phyloP scores from a whole-genome alignment of 345 rosid species.

The Sonneratia alba region DNA sequence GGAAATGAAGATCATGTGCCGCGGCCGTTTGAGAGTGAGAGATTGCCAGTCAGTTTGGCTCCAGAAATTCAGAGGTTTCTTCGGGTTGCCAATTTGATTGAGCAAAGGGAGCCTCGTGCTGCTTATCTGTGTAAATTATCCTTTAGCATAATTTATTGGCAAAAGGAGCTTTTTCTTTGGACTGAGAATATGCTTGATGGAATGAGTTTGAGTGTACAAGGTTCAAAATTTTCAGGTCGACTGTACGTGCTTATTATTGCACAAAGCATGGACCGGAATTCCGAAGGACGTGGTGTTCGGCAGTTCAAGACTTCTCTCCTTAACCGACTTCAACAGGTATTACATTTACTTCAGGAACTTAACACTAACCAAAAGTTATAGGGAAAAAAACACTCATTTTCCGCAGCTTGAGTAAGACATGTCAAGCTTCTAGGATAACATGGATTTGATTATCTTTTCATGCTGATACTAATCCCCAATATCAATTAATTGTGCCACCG shows the following conservation, averaged over 20 bases:
- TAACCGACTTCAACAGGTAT: slow-evolving; percentile 70
- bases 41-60: slow-evolving; percentile 63
- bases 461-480: not conserved
- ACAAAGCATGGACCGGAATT: slow-evolving; percentile 61
- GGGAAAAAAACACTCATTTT: not conserved
- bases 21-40: slow-evolving; percentile 84
- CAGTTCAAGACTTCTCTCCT: slow-evolving; percentile 92
- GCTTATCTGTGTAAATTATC: slow-evolving; percentile 57
- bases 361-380: not conserved
- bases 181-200: not conserved
- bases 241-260: slow-evolving; percentile 78
- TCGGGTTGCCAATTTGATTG: slow-evolving; percentile 75
- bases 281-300: slow-evolving; percentile 72
- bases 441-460: not conserved
- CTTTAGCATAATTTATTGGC: not conserved
- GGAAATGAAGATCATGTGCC: slow-evolving; percentile 26
- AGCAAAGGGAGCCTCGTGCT: slow-evolving; percentile 57
- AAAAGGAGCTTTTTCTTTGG: not conserved
- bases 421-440: not conserved
- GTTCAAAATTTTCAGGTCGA: slow-evolving; percentile 46
- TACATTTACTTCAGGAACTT: not conserved
- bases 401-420: not conserved
- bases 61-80: slow-evolving; percentile 76
- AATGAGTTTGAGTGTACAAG: not conserved
- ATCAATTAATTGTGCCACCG: not conserved